Evolutionary conservation across 768 basidiomycete genomes (phyloP).

Genomic region (Phlebiopsis gigantea): DNA sequence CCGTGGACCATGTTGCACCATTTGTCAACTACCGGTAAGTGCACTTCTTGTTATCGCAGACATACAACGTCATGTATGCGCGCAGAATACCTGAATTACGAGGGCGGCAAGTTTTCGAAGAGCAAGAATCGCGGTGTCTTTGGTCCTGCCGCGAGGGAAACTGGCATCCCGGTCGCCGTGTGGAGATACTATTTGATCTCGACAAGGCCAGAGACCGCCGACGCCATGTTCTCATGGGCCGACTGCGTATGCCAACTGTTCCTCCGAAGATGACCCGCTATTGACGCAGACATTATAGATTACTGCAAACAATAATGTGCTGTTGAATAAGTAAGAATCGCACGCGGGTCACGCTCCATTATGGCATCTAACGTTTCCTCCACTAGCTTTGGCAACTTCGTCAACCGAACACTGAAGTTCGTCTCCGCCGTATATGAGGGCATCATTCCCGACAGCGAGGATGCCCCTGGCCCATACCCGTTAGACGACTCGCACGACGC

Average conservation of each 20-base stretch:
- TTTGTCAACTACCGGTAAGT: conserved; percentile 87
- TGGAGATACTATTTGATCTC: conserved; percentile 97
- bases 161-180: conserved; percentile 88
- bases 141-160: conserved; percentile 89
- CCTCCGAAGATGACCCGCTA: neutral
- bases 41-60: neutral
- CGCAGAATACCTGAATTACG: conserved; percentile 94
- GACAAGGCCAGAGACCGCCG: conserved; percentile 87
- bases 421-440: conserved; percentile 78
- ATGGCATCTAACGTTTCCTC: neutral
- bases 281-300: conserved; percentile 45
- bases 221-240: conserved; percentile 95
- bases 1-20: conserved; percentile 94
- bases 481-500: conserved; percentile 61
- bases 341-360: neutral
- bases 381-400: conserved; percentile 89
- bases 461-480: conserved; percentile 64
- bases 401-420: conserved; percentile 93
- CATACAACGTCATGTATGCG: neutral
- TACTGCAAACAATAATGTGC: conserved; percentile 85
- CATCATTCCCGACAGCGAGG: conserved; percentile 63
- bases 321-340: conserved; percentile 79
- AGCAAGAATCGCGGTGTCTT: conserved; percentile 96
- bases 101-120: conserved; percentile 98
- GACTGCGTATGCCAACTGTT: conserved; percentile 62